phyloP scores from a whole-genome alignment of 805 yeast genomes.

The Metschnikowia orientalis region DNA sequence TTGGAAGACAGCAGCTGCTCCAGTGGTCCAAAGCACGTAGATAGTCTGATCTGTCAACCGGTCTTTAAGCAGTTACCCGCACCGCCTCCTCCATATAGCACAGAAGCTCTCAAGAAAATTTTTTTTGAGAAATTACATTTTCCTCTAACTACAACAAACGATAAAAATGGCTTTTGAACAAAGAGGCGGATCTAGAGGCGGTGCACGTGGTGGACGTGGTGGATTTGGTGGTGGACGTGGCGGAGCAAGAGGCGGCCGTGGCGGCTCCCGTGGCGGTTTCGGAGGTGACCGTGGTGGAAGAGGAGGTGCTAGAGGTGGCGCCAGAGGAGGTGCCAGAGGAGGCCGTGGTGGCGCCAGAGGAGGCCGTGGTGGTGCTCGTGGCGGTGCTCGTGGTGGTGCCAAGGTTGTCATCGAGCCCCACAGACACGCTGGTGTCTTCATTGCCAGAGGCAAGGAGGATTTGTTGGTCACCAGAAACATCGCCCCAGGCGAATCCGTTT shows the following conservation, averaged over 20 bases:
- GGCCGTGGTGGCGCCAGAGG: conserved; percentile 53
- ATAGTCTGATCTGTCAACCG: not conserved
- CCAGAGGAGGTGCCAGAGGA: conserved; percentile 30
- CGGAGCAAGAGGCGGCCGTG: conserved; percentile 52
- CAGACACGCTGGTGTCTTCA: conserved; percentile 97
- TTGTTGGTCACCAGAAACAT: conserved; percentile 92
- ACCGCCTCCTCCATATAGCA: conserved; percentile 14
- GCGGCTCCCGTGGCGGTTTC: conserved; percentile 44
- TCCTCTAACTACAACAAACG: conserved; percentile 7
- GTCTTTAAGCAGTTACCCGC: conserved; percentile 20
- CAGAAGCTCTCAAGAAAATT: conserved; percentile 7
- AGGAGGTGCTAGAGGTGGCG: conserved; percentile 30
- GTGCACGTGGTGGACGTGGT: conserved; percentile 18
- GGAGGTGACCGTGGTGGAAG: conserved; percentile 48
- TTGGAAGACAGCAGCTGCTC: too few relatives aligned
- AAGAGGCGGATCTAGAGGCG: conserved; percentile 21
- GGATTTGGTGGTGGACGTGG: conserved; percentile 32
- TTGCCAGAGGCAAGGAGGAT: conserved; percentile 99
- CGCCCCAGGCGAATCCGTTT: conserved; percentile 98
- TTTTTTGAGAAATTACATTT: conserved; percentile 10
- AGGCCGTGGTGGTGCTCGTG: conserved; percentile 65
- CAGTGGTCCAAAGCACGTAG: not conserved
- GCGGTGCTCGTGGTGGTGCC: conserved; percentile 88
- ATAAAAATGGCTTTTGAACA: conserved; percentile 19
- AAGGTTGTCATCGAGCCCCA: conserved; percentile 98